Base-by-base conservation (phyloP, 441 rosid genomes). In the Caryocar brasiliense region DNA sequence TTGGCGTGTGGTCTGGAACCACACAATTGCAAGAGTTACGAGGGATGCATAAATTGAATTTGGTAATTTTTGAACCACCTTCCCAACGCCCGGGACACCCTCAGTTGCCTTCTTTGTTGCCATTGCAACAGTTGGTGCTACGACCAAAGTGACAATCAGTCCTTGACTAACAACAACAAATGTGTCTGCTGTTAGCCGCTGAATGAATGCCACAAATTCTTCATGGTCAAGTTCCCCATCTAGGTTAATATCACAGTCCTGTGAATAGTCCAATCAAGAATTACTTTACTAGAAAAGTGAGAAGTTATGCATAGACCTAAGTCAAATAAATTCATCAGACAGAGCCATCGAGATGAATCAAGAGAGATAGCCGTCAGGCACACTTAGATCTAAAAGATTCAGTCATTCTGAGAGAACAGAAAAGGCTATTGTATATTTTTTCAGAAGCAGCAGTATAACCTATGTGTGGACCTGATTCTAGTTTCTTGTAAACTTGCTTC, bases 41-140 rank as follows among this genome's bases (percentile, higher is more conserved):
- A 88, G 78, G 26, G 90, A 82, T 35, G 95, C 95, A 50, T 82
- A 88, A 35, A 88, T 54, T 2, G 97, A 76, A 64, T 54, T 74
- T n/a, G 97, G 92, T 44, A 85, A 33, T 71, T 66, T 88, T 47
- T 79, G 87, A 60, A 88, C 87, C 40, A 83, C 81, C 55, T 79
- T 83, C 2, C 97, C 97, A 13, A 88, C 77, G 1, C 81, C 84
- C 0, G 95, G 97, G 22, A 88, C 86, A 28, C 90, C 97, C 61
- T 88, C 97, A 0, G 93, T 88, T 3, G 86, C 87, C 48, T 32
- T 79, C 73, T 88, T 88, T 26, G 90, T 85, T 3, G 90, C 89
- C 67, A 83, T 59, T 40, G 97, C 97, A 6, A 88, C 78, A 0
- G 95, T 81, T 0, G 97, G 97, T 39, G 97, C 97, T 36, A 83